Evolutionary conservation across 2,329 filamentous ascomycete genomes (phyloP).

Genomic region (Onygena corvina): DNA sequence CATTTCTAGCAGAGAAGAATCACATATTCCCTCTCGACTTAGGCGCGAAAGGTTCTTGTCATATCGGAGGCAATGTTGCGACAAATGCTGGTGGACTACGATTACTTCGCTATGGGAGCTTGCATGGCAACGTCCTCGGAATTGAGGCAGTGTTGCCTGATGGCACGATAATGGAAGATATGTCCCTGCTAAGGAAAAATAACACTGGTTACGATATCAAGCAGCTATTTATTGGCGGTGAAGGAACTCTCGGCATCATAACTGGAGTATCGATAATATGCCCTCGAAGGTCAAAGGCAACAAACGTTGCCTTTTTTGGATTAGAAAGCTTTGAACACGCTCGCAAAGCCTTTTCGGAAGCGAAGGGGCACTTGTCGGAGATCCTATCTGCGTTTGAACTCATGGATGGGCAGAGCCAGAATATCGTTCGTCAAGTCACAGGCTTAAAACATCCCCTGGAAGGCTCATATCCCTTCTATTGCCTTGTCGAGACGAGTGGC

Average conservation of each 20-base stretch:
- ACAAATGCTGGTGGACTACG: conserved; percentile 91
- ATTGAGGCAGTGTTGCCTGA: conserved; percentile 89
- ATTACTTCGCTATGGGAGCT: conserved; percentile 79
- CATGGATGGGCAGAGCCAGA: conserved; percentile 79
- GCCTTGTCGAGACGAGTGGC: conserved; percentile 88
- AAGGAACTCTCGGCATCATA: conserved; percentile 90
- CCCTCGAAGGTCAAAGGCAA: conserved; percentile 70
- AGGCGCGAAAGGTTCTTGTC: conserved; percentile 94
- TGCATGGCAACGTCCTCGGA: conserved; percentile 86
- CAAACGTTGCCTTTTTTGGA: conserved; percentile 92
- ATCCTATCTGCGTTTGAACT: conserved; percentile 96
- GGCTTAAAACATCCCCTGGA: conserved; percentile 71
- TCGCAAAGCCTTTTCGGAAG: conserved; percentile 72
- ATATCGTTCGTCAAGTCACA: conserved; percentile 61
- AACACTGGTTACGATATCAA: conserved; percentile 98
- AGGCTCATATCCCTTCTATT: conserved; percentile 82
- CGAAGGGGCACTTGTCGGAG: conserved; percentile 80
- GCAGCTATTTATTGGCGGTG: conserved; percentile 89
- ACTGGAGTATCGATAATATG: conserved; percentile 83
- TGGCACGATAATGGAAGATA: conserved; percentile 80
- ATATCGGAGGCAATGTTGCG: conserved; percentile 88
- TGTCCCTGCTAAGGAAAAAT: conserved; percentile 85
- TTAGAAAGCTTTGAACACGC: conserved; percentile 83
- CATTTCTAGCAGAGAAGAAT: conserved; percentile 66
- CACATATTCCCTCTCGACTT: conserved; percentile 93